A percentile compares a stretch with the other conserved stretches of the same genome.
Conservation (phyloP, 108 stramenopile genomes). For the Nitzschia sp. region DNA sequence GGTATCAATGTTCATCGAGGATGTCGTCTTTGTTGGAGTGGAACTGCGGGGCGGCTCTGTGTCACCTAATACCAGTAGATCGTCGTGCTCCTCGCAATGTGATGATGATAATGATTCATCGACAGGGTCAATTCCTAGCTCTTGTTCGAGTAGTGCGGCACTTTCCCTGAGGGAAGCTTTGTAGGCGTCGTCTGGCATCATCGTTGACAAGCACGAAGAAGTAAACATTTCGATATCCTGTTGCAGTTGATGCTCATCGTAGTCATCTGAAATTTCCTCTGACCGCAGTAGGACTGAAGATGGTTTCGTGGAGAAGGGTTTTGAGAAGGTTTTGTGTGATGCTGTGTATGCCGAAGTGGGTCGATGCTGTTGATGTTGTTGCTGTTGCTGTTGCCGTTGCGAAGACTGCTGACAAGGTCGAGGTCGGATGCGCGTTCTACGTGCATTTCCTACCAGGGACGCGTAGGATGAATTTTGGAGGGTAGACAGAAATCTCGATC, state of each 20-base stretch:
- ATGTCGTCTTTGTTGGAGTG: not conserved
- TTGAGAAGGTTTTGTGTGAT: not conserved
- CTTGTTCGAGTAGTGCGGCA: slow-evolving; percentile 1
- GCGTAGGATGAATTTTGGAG: not conserved
- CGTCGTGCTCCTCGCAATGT: not conserved
- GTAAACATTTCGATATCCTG: slow-evolving; percentile 4
- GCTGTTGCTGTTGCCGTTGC: not conserved
- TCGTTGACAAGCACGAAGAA: slow-evolving; percentile 2
- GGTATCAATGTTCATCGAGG: not conserved
- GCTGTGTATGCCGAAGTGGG: not conserved
- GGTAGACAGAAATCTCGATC: not conserved
- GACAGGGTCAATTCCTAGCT: slow-evolving; percentile 1
- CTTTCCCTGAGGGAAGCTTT: not conserved
- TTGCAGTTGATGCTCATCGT: slow-evolving; percentile 2
- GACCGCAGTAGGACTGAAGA: not conserved
- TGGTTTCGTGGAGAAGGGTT: not conserved
- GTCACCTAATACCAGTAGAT: too few relatives aligned
- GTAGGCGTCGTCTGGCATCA: not conserved
- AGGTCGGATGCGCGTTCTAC: too few relatives aligned
- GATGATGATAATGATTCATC: not conserved
- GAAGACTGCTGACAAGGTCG: too few relatives aligned
- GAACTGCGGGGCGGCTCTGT: not conserved
- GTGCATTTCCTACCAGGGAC: not conserved
- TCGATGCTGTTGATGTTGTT: not conserved
- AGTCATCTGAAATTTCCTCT: not conserved